A percentile compares a stretch with the other conserved stretches of the same genome.
phyloP scores from a whole-genome alignment of 805 yeast species.

The Candida anglica region DNA sequence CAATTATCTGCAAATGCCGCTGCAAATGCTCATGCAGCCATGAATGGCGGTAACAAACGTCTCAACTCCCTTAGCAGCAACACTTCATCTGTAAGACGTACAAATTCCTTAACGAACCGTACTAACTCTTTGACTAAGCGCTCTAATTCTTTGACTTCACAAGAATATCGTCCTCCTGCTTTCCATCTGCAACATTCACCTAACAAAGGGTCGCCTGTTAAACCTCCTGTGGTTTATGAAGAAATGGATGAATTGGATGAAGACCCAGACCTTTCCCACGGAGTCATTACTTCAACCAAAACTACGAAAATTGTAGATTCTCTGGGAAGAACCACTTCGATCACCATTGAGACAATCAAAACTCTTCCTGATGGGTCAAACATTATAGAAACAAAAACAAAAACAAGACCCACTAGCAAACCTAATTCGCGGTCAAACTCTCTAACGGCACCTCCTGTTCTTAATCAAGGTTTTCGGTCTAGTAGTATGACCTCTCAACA shows the following conservation, averaged over 20 bases:
- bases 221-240: not conserved
- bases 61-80: slow-evolving; percentile 14
- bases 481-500: slow-evolving; percentile 17
- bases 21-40: no score
- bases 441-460: slow-evolving; percentile 8
- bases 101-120: slow-evolving; percentile 5
- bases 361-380: slow-evolving; percentile 40
- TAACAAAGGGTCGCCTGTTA: not conserved
- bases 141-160: slow-evolving; percentile 8
- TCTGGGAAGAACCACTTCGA: slow-evolving; percentile 30
- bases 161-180: slow-evolving; percentile 1
- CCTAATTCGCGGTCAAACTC: slow-evolving; percentile 34
- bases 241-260: slow-evolving; percentile 9
- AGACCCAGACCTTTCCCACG: slow-evolving; percentile 17
- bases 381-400: slow-evolving; percentile 39
- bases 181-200: slow-evolving; percentile 2
- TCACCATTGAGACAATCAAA: slow-evolving; percentile 36
- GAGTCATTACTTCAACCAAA: slow-evolving; percentile 31
- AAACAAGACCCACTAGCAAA: no score
- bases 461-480: slow-evolving; percentile 9
- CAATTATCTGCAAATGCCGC: no score
- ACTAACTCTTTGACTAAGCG: not conserved
- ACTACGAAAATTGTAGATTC: slow-evolving; percentile 39
- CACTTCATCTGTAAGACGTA: slow-evolving; percentile 1
- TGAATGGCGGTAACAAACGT: slow-evolving; percentile 13